Evolutionary conservation across 1,284 basidiomycete species (phyloP), one percentile per base, ranked within the genome.

Genomic region (Porogramme epimiltina): DNA sequence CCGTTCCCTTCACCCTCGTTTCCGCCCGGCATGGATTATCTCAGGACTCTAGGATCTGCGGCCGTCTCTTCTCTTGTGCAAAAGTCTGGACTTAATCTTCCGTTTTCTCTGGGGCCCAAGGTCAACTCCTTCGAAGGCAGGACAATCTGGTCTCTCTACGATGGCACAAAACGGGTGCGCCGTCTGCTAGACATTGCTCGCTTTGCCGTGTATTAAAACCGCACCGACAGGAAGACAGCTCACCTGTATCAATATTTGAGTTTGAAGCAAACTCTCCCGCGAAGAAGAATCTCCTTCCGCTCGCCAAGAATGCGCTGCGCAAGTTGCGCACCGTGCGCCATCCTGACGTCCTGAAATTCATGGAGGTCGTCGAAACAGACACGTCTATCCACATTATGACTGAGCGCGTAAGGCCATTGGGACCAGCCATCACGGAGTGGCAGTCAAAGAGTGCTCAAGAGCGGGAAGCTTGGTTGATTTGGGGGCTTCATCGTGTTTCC

Each of bases 271-370:
- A 81, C 58, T 77, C 85, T 42, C 74, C 80, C 15, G 66, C 73
- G 38, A 82, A 77, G 63, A 81, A 79, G 62, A 81, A 76, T 45
- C 72, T 84, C 9, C 74, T 91, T 44, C 84, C 87, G 2, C 79
- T 99, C 19, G 96, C 95, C 2, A 89, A 87, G 67, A 99, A 99
- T 71, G 85, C 95, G 0, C 76, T 98, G 31, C 86, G 91, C 56
- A 98, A 96, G 71, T 78, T 99, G 11, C 82, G 95, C 37, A 92
- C 93, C 2, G 89, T 91, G 6, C 84, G 97, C 33, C 97, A 99
- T 75, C 97, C 97, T 0, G 91, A 98, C 69, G 85, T 99, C 3
- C 83, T 99, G 62, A 95, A 92, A 67, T 96, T 97, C 70, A 85
- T 99, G 73, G 95, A 97, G 60, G 92, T 84, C 1, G 86, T 93